A percentile compares a stretch with the other conserved stretches of the same genome.
phyloP scores from a whole-genome alignment of 164 flowering plant species.

The Euptelea pleiosperma region DNA sequence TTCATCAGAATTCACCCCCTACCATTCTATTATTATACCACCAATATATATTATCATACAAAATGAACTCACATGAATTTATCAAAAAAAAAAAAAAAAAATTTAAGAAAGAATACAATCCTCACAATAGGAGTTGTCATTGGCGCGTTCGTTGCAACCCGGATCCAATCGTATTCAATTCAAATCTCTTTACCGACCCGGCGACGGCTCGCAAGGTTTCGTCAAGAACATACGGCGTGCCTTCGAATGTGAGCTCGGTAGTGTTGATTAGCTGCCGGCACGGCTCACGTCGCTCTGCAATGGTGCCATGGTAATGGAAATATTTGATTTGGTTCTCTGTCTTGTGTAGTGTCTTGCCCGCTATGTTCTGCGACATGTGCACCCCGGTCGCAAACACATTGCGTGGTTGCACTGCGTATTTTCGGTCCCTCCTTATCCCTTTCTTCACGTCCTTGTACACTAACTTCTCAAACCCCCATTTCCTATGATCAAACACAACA shows the following conservation, averaged over 20 bases:
- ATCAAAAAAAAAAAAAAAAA: neutral
- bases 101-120: neutral
- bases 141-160: slow-evolving; percentile 48
- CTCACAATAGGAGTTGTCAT: slow-evolving; percentile 18
- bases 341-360: slow-evolving; percentile 62
- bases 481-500: slow-evolving; percentile 35
- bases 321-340: slow-evolving; percentile 60
- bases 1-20: no score
- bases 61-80: no score
- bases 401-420: slow-evolving; percentile 85
- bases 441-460: slow-evolving; percentile 71
- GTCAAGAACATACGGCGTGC: slow-evolving; percentile 53
- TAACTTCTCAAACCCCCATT: slow-evolving; percentile 95
- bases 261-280: slow-evolving; percentile 49
- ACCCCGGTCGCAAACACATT: slow-evolving; percentile 77
- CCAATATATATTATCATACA: no score
- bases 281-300: slow-evolving; percentile 63
- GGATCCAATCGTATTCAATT: slow-evolving; percentile 51
- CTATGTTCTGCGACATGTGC: slow-evolving; percentile 76
- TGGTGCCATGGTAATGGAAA: slow-evolving; percentile 89
- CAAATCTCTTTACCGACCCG: slow-evolving; percentile 52
- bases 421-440: slow-evolving; percentile 77
- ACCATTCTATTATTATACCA: no score
- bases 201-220: slow-evolving; percentile 44
- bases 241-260: slow-evolving; percentile 34